These are phyloP conservation scores for Protomyces pachydermus DNA, from an alignment of 1,139 yeast species.

Conservation along the genomic window DNA sequence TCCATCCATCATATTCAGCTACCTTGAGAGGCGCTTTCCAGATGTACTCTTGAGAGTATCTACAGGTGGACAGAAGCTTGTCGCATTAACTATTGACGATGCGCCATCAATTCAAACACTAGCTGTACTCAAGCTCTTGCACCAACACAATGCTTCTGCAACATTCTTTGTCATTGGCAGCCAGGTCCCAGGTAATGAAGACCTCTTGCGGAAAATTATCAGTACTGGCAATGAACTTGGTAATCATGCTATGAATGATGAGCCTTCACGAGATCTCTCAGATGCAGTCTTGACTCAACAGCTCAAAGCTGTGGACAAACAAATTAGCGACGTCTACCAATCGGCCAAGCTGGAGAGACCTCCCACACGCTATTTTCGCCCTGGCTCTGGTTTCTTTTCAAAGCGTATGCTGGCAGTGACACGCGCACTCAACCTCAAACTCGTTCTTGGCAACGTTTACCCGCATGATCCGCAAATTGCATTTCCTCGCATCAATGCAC, in stretches of 20 bases:
- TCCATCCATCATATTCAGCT: conserved; percentile 3
- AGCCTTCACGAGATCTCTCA: conserved; percentile 15
- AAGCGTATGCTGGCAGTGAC: not conserved
- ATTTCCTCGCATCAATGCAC: conserved; percentile 16
- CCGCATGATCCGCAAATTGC: conserved; percentile 26
- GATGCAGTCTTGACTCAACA: not conserved
- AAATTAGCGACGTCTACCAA: conserved; percentile 2
- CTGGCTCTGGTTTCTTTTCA: conserved; percentile 25
- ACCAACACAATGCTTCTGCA: conserved; percentile 37
- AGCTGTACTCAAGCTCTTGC: conserved; percentile 75
- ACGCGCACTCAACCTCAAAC: not conserved
- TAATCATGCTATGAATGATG: conserved; percentile 27
- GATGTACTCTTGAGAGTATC: conserved; percentile 10
- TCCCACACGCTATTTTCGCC: conserved; percentile 5
- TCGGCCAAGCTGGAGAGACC: not conserved
- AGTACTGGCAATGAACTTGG: conserved; percentile 15
- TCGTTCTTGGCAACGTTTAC: conserved; percentile 14
- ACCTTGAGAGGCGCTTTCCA: conserved; percentile 8
- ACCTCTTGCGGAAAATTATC: not conserved
- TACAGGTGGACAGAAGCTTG: conserved; percentile 4
- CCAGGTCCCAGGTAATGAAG: not conserved
- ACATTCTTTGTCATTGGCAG: conserved; percentile 24
- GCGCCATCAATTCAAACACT: conserved; percentile 68
- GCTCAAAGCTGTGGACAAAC: conserved; percentile 3
- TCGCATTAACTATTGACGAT: conserved; percentile 41